Conservation (phyloP, 1,139 yeast genomes). For the Groenewaldozyma auringiensis region DNA sequence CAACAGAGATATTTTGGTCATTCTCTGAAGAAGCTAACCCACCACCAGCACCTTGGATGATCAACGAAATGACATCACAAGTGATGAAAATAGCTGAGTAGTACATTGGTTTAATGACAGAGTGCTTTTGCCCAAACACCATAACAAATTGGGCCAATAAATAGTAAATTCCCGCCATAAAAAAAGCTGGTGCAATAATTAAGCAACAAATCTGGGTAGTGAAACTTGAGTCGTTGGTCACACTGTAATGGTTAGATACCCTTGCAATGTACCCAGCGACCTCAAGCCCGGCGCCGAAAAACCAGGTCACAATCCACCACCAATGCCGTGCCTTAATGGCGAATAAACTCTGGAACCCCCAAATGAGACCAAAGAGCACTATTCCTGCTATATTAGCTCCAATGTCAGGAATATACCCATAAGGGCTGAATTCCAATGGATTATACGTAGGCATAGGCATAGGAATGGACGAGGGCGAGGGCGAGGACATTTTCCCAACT, state of each 20-base stretch:
- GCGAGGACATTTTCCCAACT: no score
- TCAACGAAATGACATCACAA: slow-evolving; percentile 59
- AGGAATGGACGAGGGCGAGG: no score
- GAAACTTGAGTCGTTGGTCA: slow-evolving; percentile 38
- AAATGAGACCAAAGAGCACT: slow-evolving; percentile 41
- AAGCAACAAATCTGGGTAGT: slow-evolving; percentile 61
- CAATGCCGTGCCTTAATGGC: slow-evolving; percentile 51
- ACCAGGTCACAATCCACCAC: slow-evolving; percentile 65
- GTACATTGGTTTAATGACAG: slow-evolving; percentile 63
- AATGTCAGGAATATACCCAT: slow-evolving; percentile 38
- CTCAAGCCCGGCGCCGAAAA: slow-evolving; percentile 56
- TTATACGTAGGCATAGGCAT: background rate
- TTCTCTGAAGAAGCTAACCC: slow-evolving; percentile 62
- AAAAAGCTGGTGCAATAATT: slow-evolving; percentile 80
- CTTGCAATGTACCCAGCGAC: slow-evolving; percentile 67
- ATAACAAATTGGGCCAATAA: slow-evolving; percentile 66
- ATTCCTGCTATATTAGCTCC: slow-evolving; percentile 47
- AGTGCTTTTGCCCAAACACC: slow-evolving; percentile 55
- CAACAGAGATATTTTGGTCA: slow-evolving; percentile 23
- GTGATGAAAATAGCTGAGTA: slow-evolving; percentile 64
- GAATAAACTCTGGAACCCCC: slow-evolving; percentile 34
- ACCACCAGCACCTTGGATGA: slow-evolving; percentile 77
- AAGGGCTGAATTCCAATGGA: slow-evolving; percentile 18
- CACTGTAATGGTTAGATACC: slow-evolving; percentile 38
- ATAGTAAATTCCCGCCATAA: slow-evolving; percentile 83